Percentiles rank a stretch among this genome's conserved stretches.
phyloP scores from a whole-genome alignment of 2,329 filamentous ascomycete species.

The Hypocrella siamensis region DNA sequence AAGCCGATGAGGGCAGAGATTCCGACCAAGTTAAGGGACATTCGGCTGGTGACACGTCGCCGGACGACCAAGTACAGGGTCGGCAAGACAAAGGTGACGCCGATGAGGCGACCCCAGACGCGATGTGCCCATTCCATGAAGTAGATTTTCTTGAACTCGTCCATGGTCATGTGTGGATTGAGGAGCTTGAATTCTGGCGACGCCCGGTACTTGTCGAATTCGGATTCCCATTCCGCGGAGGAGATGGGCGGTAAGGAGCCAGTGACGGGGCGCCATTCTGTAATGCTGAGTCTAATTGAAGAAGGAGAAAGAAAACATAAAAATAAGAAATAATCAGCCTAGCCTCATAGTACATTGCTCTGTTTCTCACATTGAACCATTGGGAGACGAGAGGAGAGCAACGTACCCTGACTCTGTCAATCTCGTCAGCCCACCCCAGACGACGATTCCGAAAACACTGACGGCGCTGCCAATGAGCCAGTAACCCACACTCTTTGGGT shows the following conservation, averaged over 20 bases:
- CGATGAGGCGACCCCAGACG: slow-evolving; percentile 85
- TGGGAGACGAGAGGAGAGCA: not conserved
- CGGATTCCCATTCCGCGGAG: slow-evolving; percentile 70
- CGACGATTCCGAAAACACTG: slow-evolving; percentile 91
- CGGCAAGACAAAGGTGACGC: slow-evolving; percentile 76
- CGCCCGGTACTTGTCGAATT: slow-evolving; percentile 82
- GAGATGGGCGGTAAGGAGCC: slow-evolving; percentile 75
- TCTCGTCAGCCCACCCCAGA: slow-evolving; percentile 85
- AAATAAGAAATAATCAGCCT: not conserved
- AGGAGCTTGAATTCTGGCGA: slow-evolving; percentile 87
- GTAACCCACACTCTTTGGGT: slow-evolving; percentile 65
- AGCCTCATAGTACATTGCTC: not conserved
- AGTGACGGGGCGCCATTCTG: slow-evolving; percentile 95
- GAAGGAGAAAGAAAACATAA: not conserved
- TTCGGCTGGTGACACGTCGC: slow-evolving; percentile 59
- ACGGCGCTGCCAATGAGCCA: slow-evolving; percentile 86
- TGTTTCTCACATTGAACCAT: not conserved
- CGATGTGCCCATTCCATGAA: slow-evolving; percentile 99
- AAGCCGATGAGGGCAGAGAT: slow-evolving; percentile 86
- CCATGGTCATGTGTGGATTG: slow-evolving; percentile 82
- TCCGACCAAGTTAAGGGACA: slow-evolving; percentile 63
- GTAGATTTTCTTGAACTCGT: slow-evolving; percentile 97
- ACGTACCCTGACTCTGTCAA: slow-evolving; percentile 91
- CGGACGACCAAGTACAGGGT: slow-evolving; percentile 77
- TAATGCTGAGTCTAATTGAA: slow-evolving; percentile 67